Percentiles rank a stretch among this genome's conserved stretches.
Conservation (phyloP, 805 yeast genomes). For the Starmerella scarabaei region DNA sequence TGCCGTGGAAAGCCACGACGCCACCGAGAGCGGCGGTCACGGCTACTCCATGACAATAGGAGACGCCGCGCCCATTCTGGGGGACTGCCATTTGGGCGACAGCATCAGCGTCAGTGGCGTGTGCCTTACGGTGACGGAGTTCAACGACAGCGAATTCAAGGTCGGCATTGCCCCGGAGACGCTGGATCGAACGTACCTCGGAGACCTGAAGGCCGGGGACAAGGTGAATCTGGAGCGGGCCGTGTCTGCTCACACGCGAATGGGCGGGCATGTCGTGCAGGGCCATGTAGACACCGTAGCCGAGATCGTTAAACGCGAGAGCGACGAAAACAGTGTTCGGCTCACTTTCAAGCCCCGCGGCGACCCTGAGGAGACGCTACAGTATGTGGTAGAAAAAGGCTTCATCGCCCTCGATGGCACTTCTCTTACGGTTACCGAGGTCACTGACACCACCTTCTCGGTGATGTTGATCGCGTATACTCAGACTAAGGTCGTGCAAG, state of each 20-base stretch:
- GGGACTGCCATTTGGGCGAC: constrained; percentile 85
- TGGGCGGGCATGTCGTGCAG: constrained; percentile 96
- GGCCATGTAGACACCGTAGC: constrained; percentile 95
- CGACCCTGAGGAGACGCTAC: constrained; percentile 39
- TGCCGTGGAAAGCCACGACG: constrained; percentile 37
- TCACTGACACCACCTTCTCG: constrained; percentile 56
- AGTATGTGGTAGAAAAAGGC: constrained; percentile 88
- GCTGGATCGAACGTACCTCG: constrained; percentile 64
- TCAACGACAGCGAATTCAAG: constrained; percentile 47
- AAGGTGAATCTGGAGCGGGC: constrained; percentile 88
- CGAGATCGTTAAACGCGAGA: constrained; percentile 36
- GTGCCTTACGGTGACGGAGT: constrained; percentile 86
- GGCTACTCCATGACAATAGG: constrained; percentile 61
- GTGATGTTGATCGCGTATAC: constrained; percentile 90
- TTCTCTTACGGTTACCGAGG: constrained; percentile 74
- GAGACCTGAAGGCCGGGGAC: constrained; percentile 41
- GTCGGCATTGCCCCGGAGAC: constrained; percentile 94
- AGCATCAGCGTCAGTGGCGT: constrained; percentile 81
- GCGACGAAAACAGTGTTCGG: constrained; percentile 64
- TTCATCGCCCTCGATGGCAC: constrained; percentile 89
- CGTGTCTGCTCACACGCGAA: constrained; percentile 62
- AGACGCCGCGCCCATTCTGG: constrained; percentile 48
- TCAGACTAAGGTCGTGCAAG: constrained; percentile 64
- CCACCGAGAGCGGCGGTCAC: constrained; percentile 46
- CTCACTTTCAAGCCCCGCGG: constrained; percentile 55